These are phyloP conservation scores for Claviceps digitariae DNA, from an alignment of 2,329 filamentous ascomycete species.

Conservation along the genomic window DNA sequence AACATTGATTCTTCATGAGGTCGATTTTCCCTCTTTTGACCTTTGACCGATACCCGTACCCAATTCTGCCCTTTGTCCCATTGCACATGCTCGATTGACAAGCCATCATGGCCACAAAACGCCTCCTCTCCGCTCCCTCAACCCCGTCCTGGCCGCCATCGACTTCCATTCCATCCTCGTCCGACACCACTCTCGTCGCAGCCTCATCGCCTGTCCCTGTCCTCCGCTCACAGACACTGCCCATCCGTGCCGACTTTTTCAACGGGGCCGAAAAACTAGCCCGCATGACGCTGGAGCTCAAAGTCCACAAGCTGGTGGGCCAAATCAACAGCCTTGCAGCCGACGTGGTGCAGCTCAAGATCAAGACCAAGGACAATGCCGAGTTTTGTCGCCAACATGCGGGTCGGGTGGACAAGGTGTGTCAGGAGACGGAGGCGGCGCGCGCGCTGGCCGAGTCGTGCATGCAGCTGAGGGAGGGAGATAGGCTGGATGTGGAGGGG, in stretches of 20 bases:
- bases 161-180: background rate
- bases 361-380: constrained; percentile 14
- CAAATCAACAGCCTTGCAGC: constrained; percentile 17
- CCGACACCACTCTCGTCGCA: background rate
- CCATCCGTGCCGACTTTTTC: constrained; percentile 7
- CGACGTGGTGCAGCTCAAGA: constrained; percentile 16
- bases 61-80: background rate
- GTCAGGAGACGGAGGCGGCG: constrained; percentile 19
- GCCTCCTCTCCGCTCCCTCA: constrained; percentile 5
- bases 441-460: constrained; percentile 13
- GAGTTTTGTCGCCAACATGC: constrained; percentile 18
- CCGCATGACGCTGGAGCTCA: constrained; percentile 24
- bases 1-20: background rate
- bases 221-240: background rate
- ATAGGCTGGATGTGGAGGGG: constrained; percentile 1
- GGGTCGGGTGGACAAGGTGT: constrained; percentile 15
- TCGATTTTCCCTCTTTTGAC: background rate
- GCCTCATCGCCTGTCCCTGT: constrained; percentile 1
- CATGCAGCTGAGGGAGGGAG: background rate
- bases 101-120: constrained; percentile 2
- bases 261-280: constrained; percentile 21
- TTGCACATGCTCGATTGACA: background rate
- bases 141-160: background rate
- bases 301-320: constrained; percentile 15
- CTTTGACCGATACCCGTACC: too few species aligned